Percentiles rank a stretch among this genome's conserved stretches.
These are phyloP conservation scores for Solanum dulcamara DNA, from an alignment of 257 asterid species.

Conservation along the genomic window DNA sequence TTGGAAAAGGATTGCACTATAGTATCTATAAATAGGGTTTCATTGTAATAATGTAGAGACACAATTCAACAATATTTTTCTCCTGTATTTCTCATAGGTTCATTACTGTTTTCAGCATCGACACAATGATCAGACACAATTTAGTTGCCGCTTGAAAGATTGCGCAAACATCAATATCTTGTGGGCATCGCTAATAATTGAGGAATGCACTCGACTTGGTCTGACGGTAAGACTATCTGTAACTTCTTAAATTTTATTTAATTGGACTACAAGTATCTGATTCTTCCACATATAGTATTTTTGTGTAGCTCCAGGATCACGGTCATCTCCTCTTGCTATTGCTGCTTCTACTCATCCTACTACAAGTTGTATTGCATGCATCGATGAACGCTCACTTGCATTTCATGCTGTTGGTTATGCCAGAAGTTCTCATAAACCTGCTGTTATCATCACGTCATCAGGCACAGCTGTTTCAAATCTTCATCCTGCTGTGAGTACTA, in stretches of 20 bases:
- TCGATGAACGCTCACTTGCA: conserved; percentile 92
- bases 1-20: not conserved
- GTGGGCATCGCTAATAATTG: conserved; percentile 92
- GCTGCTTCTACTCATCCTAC: conserved; percentile 94
- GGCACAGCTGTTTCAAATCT: conserved; percentile 99
- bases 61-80: not conserved
- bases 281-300: conserved; percentile 58
- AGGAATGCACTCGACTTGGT: conserved; percentile 93
- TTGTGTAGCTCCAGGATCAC: conserved; percentile 96
- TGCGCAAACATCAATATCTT: conserved; percentile 67
- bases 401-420: conserved; percentile 97
- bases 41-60: not conserved
- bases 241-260: not conserved
- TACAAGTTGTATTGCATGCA: conserved; percentile 77
- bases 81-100: not conserved
- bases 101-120: conserved; percentile 29
- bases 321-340: conserved; percentile 92
- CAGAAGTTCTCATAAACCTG: conserved; percentile 77
- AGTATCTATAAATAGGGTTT: not conserved
- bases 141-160: conserved; percentile 22
- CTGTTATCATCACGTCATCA: conserved; percentile 84
- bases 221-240: conserved; percentile 58
- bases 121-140: conserved; percentile 17
- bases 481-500: conserved; percentile 81
- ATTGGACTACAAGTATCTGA: conserved; percentile 16